Evolutionary conservation across 1,139 yeast species (phyloP).

Genomic region (Hemisphaericaspora xylanilytica): DNA sequence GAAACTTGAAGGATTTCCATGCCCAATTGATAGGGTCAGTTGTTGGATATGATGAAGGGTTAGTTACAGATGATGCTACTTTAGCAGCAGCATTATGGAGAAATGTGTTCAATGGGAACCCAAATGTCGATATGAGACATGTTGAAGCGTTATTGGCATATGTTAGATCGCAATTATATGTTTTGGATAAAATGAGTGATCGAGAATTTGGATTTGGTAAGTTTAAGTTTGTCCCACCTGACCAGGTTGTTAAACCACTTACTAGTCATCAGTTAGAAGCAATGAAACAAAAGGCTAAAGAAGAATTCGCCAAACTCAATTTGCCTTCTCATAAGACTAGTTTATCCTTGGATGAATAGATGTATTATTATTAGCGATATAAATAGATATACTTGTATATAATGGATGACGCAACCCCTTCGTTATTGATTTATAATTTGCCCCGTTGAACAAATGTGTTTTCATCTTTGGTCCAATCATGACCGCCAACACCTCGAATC

Average conservation of each 20-base stretch:
- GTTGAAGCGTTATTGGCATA: conserved; percentile 86
- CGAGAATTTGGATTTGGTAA: conserved; percentile 91
- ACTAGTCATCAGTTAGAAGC: conserved; percentile 57
- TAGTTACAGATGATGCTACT: conserved; percentile 77
- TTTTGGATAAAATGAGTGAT: conserved; percentile 79
- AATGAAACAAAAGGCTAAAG: conserved; percentile 40
- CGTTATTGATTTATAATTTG: conserved; percentile 14
- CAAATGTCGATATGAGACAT: conserved; percentile 76
- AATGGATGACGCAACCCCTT: background rate
- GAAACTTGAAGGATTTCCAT: conserved; percentile 85
- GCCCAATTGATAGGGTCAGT: conserved; percentile 87
- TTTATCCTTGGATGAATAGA: conserved; percentile 58
- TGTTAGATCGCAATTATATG: conserved; percentile 84
- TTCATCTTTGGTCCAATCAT: conserved; percentile 32
- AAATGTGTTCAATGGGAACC: conserved; percentile 83
- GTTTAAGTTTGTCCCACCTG: conserved; percentile 83
- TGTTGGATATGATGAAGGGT: conserved; percentile 90
- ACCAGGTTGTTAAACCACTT: conserved; percentile 71
- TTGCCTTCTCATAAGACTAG: conserved; percentile 64
- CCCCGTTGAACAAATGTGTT: conserved; percentile 13
- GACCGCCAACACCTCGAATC: conserved; percentile 50
- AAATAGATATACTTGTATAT: conserved; percentile 8
- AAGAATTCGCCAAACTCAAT: conserved; percentile 34
- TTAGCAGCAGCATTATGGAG: conserved; percentile 90
- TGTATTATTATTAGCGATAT: conserved; percentile 1